phyloP scores from a whole-genome alignment of 768 basidiomycete genomes.

The Lactarius quietus region DNA sequence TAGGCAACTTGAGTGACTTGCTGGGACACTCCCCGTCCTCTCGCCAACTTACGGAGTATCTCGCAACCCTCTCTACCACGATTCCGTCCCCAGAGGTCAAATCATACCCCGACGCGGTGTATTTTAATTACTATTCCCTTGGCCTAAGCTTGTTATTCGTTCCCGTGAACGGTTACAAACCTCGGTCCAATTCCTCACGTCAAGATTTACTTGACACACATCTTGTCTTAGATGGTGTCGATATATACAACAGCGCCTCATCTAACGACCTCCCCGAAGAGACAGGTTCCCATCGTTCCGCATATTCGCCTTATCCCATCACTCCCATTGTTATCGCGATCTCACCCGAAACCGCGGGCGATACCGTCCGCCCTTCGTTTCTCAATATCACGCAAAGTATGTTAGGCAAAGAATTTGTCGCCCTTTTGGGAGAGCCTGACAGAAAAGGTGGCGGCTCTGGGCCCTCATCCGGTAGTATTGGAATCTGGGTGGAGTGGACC shows the following conservation, averaged over 20 bases:
- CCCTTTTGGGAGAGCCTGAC: conserved; percentile 75
- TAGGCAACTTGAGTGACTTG: conserved; percentile 32
- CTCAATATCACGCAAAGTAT: conserved; percentile 47
- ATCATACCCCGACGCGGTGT: conserved; percentile 77
- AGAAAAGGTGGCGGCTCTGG: conserved; percentile 89
- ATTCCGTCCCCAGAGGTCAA: conserved; percentile 59
- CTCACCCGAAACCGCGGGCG: conserved; percentile 26
- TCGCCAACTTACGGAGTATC: conserved; percentile 40
- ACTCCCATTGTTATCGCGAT: conserved; percentile 50
- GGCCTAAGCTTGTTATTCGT: conserved; percentile 80
- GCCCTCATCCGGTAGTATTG: conserved; percentile 78
- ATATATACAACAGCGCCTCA: conserved; percentile 69
- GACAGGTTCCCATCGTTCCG: conserved; percentile 38
- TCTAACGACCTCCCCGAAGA: conserved; percentile 30
- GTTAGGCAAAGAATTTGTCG: conserved; percentile 77
- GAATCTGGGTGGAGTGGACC: conserved; percentile 93
- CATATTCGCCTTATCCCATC: conserved; percentile 55
- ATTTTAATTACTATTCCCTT: conserved; percentile 76
- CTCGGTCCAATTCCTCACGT: conserved; percentile 42
- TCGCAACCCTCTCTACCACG: conserved; percentile 30
- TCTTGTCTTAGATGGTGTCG: conserved; percentile 65
- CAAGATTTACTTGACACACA: conserved; percentile 48
- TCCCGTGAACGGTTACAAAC: conserved; percentile 61
- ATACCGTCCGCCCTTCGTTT: conserved; percentile 36
- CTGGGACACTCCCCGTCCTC: conserved; percentile 29